Base-by-base conservation (phyloP, 2,329 filamentous ascomycete species). In the Stagonosporopsis vannaccii region DNA sequence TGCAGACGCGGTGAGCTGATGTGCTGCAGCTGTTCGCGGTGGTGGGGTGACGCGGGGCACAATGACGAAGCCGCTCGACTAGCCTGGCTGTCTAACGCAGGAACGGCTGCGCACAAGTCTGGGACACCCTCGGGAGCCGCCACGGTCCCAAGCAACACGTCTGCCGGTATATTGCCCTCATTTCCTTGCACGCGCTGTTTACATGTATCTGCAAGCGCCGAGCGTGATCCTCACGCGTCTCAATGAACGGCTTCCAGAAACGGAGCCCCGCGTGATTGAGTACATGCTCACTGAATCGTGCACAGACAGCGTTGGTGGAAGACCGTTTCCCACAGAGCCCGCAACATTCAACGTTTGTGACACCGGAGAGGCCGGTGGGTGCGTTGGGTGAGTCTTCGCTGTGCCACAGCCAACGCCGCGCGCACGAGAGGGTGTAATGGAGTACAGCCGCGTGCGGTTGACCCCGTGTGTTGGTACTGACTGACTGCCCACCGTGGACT, bases 1-100 rank as follows among this genome's bases (percentile, higher is more conserved):
- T 20, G 35, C 47, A 37, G 46, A 45, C 36, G 47, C 53, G 47
- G 53, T 47, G 53, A 46, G 53, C 53, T 56, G 46, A 42, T 51
- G 20, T 13, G 39, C 30, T 41, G n/a, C 19, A 19, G 51, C 37
- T 49, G 42, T 35, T 36, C n/a, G 13, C 2, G 30, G 30, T 40
- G 33, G 43, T 53, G 43, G 49, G 41, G 35, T 45, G 49, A 45
- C 26, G 50, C 42, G 42, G 50, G 42, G 50, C 43, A 40, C 32
- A 7, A 43, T 47, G 42, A 47, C 47, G 47, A n/a, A 36, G 46
- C 23, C 30, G 17, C 48, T 25, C 17, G 17, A 12, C n/a, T 46
- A 41, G 52, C 42, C 23, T 23, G 20, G 12, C 25, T 23, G n/a
- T 20, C 25, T 43, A 28, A 51, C 42, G 53, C 53, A 56, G 53